Evolutionary conservation across 139 green algal species (phyloP).

Genomic region (Chlamydomonas applanata): DNA sequence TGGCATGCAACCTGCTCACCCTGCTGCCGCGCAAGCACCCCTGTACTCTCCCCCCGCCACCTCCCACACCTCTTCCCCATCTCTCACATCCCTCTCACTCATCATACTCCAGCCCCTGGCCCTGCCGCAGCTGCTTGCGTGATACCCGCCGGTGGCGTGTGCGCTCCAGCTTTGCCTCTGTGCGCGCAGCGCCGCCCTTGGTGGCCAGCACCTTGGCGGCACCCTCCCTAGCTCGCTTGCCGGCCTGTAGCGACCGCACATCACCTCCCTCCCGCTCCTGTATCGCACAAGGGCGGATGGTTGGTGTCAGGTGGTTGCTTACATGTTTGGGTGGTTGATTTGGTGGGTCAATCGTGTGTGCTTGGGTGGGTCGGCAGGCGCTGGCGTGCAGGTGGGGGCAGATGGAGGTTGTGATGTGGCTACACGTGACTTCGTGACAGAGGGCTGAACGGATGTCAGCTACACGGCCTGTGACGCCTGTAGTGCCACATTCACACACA

Average conservation of each 20-base stretch:
- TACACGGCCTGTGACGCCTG: too few relatives aligned
- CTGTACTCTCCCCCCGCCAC: background rate
- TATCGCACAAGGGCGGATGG: too few relatives aligned
- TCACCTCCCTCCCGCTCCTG: slow-evolving; percentile 54
- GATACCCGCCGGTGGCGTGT: slow-evolving; percentile 65
- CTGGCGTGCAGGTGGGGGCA: too few relatives aligned
- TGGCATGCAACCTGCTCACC: background rate
- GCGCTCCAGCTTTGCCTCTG: slow-evolving; percentile 75
- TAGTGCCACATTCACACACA: too few relatives aligned
- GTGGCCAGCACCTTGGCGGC: slow-evolving; percentile 52
- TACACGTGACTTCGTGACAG: too few relatives aligned
- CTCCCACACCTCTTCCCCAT: background rate
- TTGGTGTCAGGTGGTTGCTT: background rate
- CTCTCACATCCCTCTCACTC: slow-evolving; percentile 21
- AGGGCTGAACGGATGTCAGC: too few relatives aligned
- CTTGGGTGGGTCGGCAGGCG: too few relatives aligned
- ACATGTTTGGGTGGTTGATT: too few relatives aligned
- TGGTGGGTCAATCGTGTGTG: too few relatives aligned
- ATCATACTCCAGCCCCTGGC: too few relatives aligned
- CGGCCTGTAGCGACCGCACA: slow-evolving; percentile 41
- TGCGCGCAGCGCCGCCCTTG: slow-evolving; percentile 57
- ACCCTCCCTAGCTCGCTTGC: slow-evolving; percentile 65
- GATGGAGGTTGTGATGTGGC: too few relatives aligned
- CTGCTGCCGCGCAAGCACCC: background rate
- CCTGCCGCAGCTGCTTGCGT: background rate